phyloP scores from a whole-genome alignment of 1,284 basidiomycete species.

The Sanguinoderma infundibulare region DNA sequence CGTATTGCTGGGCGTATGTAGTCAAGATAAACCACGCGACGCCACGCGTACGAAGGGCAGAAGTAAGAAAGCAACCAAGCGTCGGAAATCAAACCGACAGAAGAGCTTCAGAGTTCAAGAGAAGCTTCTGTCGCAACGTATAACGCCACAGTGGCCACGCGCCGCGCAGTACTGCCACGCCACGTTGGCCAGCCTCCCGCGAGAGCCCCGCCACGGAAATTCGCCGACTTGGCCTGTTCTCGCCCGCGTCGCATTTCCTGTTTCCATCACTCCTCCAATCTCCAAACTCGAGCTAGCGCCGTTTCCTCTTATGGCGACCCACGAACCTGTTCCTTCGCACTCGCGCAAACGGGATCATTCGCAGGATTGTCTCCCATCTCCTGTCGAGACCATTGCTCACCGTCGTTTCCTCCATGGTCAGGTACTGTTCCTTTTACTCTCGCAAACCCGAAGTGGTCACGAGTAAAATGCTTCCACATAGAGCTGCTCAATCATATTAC shows the following conservation, averaged over 20 bases:
- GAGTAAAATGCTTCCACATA: too few species aligned
- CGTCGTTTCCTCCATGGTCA: too few species aligned
- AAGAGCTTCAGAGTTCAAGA: background rate
- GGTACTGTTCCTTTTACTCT: too few species aligned
- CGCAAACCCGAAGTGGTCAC: too few species aligned
- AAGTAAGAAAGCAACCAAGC: background rate
- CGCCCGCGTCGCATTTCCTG: background rate
- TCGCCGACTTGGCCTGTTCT: background rate
- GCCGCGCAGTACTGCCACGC: background rate
- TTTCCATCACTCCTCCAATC: background rate
- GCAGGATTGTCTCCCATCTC: too few species aligned
- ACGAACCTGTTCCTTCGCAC: background rate
- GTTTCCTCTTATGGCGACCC: conserved; percentile 5
- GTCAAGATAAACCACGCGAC: background rate
- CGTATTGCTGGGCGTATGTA: too few species aligned
- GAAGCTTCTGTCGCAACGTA: background rate
- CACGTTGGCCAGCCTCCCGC: conserved; percentile 5
- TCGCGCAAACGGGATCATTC: background rate
- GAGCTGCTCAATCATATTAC: too few species aligned
- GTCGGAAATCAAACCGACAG: background rate
- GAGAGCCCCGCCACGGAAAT: background rate
- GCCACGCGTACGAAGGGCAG: background rate
- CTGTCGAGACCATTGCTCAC: too few species aligned
- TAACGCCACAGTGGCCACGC: too few species aligned
- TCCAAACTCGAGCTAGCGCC: conserved; percentile 8